phyloP scores from a whole-genome alignment of 2,329 filamentous ascomycete genomes.

The Monilinia fructicola region DNA sequence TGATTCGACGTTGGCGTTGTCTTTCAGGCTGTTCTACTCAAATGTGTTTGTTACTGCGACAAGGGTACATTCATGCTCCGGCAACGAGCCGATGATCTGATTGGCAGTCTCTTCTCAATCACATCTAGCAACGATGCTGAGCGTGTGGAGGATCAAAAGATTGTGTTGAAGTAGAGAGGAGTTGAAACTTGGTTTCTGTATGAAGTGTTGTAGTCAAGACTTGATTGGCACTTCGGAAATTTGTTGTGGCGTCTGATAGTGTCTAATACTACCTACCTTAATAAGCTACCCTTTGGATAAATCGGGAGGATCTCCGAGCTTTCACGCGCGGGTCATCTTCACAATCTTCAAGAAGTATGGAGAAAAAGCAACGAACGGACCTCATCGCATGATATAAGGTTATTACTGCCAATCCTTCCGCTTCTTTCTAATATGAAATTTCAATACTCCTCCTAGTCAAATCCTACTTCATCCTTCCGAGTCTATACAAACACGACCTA shows the following conservation, averaged over 20 bases:
- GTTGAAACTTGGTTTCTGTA: constrained; percentile 14
- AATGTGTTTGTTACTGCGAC: constrained; percentile 1
- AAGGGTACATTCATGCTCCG: background rate
- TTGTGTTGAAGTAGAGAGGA: background rate
- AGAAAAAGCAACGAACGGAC: constrained; percentile 1
- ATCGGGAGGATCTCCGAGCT: constrained; percentile 12
- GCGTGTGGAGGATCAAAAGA: constrained; percentile 13
- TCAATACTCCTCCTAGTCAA: background rate
- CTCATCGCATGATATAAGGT: background rate
- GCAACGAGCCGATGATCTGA: background rate
- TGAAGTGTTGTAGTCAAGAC: background rate
- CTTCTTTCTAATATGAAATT: constrained; percentile 15
- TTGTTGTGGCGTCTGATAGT: constrained; percentile 17
- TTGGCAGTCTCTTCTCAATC: no score
- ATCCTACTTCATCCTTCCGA: background rate
- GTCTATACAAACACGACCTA: background rate
- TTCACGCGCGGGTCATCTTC: constrained; percentile 4
- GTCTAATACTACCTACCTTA: background rate
- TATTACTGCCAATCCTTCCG: constrained; percentile 1
- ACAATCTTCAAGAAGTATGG: background rate
- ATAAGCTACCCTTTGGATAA: constrained; percentile 1
- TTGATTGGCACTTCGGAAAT: constrained; percentile 14
- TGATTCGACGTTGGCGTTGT: constrained; percentile 11
- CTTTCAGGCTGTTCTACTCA: background rate
- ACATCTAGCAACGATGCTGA: background rate